Base-by-base conservation (phyloP, 495 filamentous ascomycete species). In the Glonium stellatum region DNA sequence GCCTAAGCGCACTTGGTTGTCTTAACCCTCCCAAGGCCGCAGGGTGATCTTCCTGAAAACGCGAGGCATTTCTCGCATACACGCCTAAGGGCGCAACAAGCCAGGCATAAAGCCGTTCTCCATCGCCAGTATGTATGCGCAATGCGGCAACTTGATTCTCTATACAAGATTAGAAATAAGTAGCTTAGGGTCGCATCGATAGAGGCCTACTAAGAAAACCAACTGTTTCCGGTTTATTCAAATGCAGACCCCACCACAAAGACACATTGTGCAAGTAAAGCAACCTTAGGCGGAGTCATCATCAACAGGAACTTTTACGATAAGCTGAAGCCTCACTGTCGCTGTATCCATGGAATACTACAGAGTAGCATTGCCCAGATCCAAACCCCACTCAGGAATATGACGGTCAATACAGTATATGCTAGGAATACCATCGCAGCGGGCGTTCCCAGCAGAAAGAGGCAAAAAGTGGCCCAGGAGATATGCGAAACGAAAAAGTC, bases 91-190 rank as follows among this genome's bases (percentile, higher is more conserved):
- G 87, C 10, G 88, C 76, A 55, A 89, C 78, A 58, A 89, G 86
- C 87, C 87, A 90, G 11, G 85, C 81, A 62, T 88, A 85, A 4
- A 89, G 75, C 13, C 65, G 71, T 61, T 84, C 77, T 46, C 76
- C 75, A 60, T 85, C 80, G 12, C 76, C 65, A 5, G 85, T 82
- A 15, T 68, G 71, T 57, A 90, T 78, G 0, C 74, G 73, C 67
- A 90, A 89, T 0, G 86, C 82, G 1, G 82, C 85, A 22, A 86
- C 80, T 72, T 90, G 86, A 67, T 85, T 86, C 53, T 79, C n/a
- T n/a, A n/a, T n/a, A n/a, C n/a, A n/a, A n/a, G n/a, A n/a, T n/a
- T n/a, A n/a, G n/a, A n/a, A n/a, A n/a, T n/a, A n/a, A n/a, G n/a
- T n/a, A n/a, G n/a, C n/a, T n/a, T n/a, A n/a, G n/a, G n/a, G n/a